Evolutionary conservation across 2,329 filamentous ascomycete genomes (phyloP), one percentile per base, ranked within the genome.

Genomic region (Pseudopithomyces maydicus): DNA sequence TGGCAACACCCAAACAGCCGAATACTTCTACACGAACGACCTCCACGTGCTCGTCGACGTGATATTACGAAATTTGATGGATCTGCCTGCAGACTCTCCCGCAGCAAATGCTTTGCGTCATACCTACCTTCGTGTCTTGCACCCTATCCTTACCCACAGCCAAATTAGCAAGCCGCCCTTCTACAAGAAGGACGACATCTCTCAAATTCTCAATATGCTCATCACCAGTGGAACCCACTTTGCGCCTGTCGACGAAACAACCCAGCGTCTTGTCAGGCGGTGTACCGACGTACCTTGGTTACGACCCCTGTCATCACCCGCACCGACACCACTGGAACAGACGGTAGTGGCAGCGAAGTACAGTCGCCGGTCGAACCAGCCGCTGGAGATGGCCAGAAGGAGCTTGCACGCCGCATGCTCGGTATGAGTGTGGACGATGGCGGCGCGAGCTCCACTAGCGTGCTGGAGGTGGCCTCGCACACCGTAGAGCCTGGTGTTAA

Each of bases 1-100:
- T 77, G 97, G 93, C 4, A 98, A 92, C 10, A 87, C 87, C 55
- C 86, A 90, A 15, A 99, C 95, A 0, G 92, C 95, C 74, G 95
- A 99, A 78, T 99, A 98, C 77, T 99, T 99, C 73, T 99, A 98
- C 77, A 97, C 92, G 26, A 99, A 99, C 73, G 95, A 99, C 71
- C 82, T 99, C 29, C 90, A 92, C 56, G 95, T 99, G 4, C 85
- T 99, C 15, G 84, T 98, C 45, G 95, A 99, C 71, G 95, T 99
- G 62, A 92, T 99, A 56, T 91, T 99, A 58, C 90, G 95, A 42
- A 99, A 99, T 70, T 82, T 99, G n/a, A 87, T 98, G 68, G 95
- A 99, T 73, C 82, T 99, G 8, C 95, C 96, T 0, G 89, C 94
- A 68, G 94, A 97, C 72, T 87, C 81, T 11, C 66, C 73, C 23